Conservation (phyloP, 352 stramenopile genomes). For the Pythium volutum region DNA sequence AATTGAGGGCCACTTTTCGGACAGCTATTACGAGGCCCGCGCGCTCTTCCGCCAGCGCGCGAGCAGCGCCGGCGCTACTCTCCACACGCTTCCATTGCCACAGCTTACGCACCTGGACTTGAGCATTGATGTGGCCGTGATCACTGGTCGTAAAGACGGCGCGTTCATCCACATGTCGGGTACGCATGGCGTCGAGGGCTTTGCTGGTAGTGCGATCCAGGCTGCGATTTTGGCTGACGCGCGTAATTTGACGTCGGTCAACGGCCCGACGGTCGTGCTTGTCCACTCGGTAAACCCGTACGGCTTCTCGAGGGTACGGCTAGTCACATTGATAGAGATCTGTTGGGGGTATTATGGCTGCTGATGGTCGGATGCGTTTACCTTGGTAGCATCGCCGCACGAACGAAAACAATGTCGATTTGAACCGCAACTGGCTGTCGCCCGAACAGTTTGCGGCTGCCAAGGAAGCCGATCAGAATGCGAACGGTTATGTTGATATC, state of each 20-base stretch:
- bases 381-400: constrained; percentile 63
- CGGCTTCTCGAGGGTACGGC: constrained; percentile 72
- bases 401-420: constrained; percentile 94
- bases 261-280: constrained; percentile 80
- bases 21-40: constrained; percentile 67
- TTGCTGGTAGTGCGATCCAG: constrained; percentile 80
- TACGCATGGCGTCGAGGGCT: constrained; percentile 82
- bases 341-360: too few relatives aligned
- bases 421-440: constrained; percentile 91
- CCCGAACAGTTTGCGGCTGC: constrained; percentile 46
- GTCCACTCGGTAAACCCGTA: constrained; percentile 93
- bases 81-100: constrained; percentile 53
- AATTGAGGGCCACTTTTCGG: constrained; percentile 46
- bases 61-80: constrained; percentile 13
- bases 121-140: constrained; percentile 66
- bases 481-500: constrained; percentile 72
- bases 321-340: neutral
- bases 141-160: constrained; percentile 37
- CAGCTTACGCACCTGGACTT: constrained; percentile 45
- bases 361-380: too few relatives aligned
- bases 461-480: constrained; percentile 65
- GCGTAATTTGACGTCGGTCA: constrained; percentile 7
- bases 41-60: constrained; percentile 53
- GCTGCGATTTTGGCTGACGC: constrained; percentile 41
- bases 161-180: constrained; percentile 77